Evolutionary conservation across 306 rosid genomes (phyloP), one percentile per base, ranked within the genome.

Genomic region (Astragalus membranaceus): DNA sequence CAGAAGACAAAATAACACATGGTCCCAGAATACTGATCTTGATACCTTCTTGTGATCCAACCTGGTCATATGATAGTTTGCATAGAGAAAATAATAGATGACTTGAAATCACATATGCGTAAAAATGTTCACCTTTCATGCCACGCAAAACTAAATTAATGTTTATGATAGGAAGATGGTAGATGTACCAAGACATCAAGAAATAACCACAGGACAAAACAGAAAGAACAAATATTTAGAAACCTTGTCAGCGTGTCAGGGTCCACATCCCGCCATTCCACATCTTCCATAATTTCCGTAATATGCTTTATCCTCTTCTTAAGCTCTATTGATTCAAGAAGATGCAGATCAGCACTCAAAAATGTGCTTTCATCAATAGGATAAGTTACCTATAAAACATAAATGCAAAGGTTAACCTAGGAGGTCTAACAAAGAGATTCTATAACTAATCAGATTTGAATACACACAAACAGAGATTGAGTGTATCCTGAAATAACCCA

Each of bases 341-440:
- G 99, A 73, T 78, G 88, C 71, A 94, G 81, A 84, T 94, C 99
- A 69, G 89, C 88, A 75, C 99, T 94, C 86, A 94, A 83, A 83
- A 94, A 83, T 48, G 86, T 72, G 81, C 82, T 72, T 60, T 80
- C 95, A 8, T 87, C 87, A 60, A 71, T 43, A 41, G 85, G 79
- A 67, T 62, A 42, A 66, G 84, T 87, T 49, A 91, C 96, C 99
- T 94, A 74, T 51, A 70, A 37, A 74, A 79, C 75, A 81, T 15
- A 66, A 61, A 70, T 42, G 64, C 30, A 13, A 67, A 65, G 61
- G 55, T 69, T 32, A 30, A 50, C 16, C 48, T 64, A 71, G 70
- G 62, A 51, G 39, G 46, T 56, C 41, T 15, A 33, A 42, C 39
- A 53, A 4, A 48, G 26, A 48, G 33, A 67, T 66, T 64, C 51